A percentile compares a stretch with the other conserved stretches of the same genome.
These are phyloP conservation scores for Hippophae tibetana DNA, from an alignment of 306 rosid genomes.

Conservation along the genomic window DNA sequence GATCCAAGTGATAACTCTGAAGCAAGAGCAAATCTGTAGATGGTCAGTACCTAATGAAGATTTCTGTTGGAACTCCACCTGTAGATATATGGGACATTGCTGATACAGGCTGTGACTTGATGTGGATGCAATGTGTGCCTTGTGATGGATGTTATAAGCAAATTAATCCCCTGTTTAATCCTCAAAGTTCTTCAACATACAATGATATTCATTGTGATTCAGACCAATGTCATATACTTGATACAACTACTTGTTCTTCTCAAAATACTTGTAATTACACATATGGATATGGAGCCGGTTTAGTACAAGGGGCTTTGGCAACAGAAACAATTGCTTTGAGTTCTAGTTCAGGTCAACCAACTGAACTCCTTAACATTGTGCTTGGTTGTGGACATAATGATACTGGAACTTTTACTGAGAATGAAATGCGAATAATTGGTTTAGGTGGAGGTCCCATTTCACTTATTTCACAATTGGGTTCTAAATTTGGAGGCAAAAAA, in stretches of 20 bases:
- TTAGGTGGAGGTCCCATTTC: constrained; percentile 50
- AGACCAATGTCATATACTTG: constrained; percentile 24
- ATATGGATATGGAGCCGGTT: constrained; percentile 32
- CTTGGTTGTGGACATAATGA: constrained; percentile 54
- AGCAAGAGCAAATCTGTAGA: constrained; percentile 23
- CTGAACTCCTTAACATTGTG: constrained; percentile 19
- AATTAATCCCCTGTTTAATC: constrained; percentile 32
- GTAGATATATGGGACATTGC: constrained; percentile 33
- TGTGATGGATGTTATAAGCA: constrained; percentile 38
- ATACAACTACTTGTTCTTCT: constrained; percentile 26
- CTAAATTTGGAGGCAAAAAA: constrained; percentile 28
- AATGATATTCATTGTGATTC: constrained; percentile 33
- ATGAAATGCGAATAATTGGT: constrained; percentile 55
- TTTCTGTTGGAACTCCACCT: constrained; percentile 49
- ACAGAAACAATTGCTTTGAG: constrained; percentile 28
- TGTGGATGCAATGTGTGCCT: constrained; percentile 55
- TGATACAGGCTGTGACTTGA: constrained; percentile 55
- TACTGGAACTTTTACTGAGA: constrained; percentile 38
- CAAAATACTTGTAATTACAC: constrained; percentile 31
- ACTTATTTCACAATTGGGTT: constrained; percentile 43
- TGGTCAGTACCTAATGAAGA: constrained; percentile 43
- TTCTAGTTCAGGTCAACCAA: constrained; percentile 18
- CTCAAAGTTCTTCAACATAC: constrained; percentile 35
- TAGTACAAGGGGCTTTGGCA: constrained; percentile 36
- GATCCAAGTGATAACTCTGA: neutral